Evolutionary conservation across 805 yeast species (phyloP).

Genomic region (Saturnispora silvae): DNA sequence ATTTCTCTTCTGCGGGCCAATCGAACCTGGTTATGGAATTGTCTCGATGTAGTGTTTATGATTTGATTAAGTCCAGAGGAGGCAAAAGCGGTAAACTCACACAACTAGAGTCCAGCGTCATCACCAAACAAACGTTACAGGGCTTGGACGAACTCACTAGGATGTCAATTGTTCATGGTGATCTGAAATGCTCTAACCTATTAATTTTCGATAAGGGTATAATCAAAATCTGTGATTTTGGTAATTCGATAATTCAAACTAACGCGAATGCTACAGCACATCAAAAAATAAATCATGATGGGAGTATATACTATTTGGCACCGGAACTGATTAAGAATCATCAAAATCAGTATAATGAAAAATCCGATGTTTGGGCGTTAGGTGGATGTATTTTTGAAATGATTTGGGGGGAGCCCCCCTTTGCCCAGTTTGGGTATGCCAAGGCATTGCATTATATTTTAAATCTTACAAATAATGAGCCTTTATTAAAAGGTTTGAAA

Average conservation of each 20-base stretch:
- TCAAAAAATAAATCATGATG: constrained; percentile 38
- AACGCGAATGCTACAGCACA: not conserved
- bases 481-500: constrained; percentile 35
- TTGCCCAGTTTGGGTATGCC: constrained; percentile 63
- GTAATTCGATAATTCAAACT: constrained; percentile 19
- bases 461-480: constrained; percentile 57
- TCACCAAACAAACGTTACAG: not conserved
- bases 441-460: constrained; percentile 80
- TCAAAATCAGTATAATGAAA: constrained; percentile 58
- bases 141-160: constrained; percentile 14
- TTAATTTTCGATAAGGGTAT: constrained; percentile 38
- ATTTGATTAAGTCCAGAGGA: constrained; percentile 4
- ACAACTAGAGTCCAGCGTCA: not conserved
- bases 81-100: not conserved
- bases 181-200: constrained; percentile 68
- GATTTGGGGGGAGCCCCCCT: constrained; percentile 80
- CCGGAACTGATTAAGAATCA: constrained; percentile 66
- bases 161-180: constrained; percentile 71
- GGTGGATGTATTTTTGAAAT: constrained; percentile 93
- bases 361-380: constrained; percentile 87
- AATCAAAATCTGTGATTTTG: constrained; percentile 69
- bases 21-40: constrained; percentile 55
- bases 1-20: constrained; percentile 22
- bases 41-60: constrained; percentile 1
- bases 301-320: constrained; percentile 99